These are phyloP conservation scores for Xanthoconium purpureum DNA, from an alignment of 768 basidiomycete genomes.

Conservation along the genomic window DNA sequence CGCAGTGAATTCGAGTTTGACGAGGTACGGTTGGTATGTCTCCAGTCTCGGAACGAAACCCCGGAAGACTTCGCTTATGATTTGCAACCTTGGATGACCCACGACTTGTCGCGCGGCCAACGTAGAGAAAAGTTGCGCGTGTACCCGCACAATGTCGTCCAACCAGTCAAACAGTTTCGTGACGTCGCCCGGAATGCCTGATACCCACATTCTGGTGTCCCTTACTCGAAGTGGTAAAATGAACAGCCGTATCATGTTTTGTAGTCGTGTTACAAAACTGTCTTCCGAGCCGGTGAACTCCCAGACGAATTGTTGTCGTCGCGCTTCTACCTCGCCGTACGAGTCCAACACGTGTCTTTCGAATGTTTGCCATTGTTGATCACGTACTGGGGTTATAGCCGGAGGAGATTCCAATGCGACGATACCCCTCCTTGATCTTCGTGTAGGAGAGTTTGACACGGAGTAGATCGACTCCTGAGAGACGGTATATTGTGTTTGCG, in stretches of 20 bases:
- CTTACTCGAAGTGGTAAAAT: slow-evolving; percentile 73
- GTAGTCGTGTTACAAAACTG: slow-evolving; percentile 62
- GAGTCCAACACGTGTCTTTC: slow-evolving; percentile 22
- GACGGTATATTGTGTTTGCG: slow-evolving; percentile 12
- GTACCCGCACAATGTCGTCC: slow-evolving; percentile 81
- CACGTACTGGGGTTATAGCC: slow-evolving; percentile 7
- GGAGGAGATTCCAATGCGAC: slow-evolving; percentile 11
- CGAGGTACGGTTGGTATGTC: slow-evolving; percentile 84
- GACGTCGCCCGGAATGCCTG: slow-evolving; percentile 70
- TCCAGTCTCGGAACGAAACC: slow-evolving; percentile 66
- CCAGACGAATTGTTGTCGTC: slow-evolving; percentile 64
- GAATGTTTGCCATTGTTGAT: slow-evolving; percentile 23
- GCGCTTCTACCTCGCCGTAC: slow-evolving; percentile 51
- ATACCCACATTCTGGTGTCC: slow-evolving; percentile 71
- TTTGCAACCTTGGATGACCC: slow-evolving; percentile 44
- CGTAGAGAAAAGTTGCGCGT: slow-evolving; percentile 55
- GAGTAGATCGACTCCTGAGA: slow-evolving; percentile 30
- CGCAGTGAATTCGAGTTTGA: slow-evolving; percentile 61
- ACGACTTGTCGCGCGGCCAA: slow-evolving; percentile 42
- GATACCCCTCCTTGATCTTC: slow-evolving; percentile 7
- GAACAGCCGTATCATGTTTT: slow-evolving; percentile 66
- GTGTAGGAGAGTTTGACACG: slow-evolving; percentile 8
- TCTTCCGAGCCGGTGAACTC: slow-evolving; percentile 69
- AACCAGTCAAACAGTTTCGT: slow-evolving; percentile 82
- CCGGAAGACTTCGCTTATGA: slow-evolving; percentile 57